Base-by-base conservation (phyloP, 2,329 filamentous ascomycete genomes). In the Xylariaceae sp. region DNA sequence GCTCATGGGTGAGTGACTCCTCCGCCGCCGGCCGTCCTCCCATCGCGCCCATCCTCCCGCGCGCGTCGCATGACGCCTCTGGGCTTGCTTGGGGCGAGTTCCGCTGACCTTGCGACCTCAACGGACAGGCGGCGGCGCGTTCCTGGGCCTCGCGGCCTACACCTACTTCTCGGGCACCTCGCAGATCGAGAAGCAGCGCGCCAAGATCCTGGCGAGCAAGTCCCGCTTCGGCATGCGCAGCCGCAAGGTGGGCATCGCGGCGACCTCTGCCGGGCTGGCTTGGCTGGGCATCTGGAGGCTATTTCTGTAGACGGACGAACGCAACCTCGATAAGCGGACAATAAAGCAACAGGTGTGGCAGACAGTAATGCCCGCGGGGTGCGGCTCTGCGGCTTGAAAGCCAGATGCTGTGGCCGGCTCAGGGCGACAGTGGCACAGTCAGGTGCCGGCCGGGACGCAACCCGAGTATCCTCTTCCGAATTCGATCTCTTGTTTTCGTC, bases 131-230 rank as follows among this genome's bases (percentile, higher is more conserved):
- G 80, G 82, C 51, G 71, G 77, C 24, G 81, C 83, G 1, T 87
- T 92, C 43, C 65, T 86, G 36, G 82, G 81, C 1, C 73, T 90
- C 12, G 84, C 78, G 3, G 77, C 70, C 1, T 92, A 89, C 60
- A 88, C 78, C 57, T 89, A 88, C 60, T 66, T 77, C 40, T 83
- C 81, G 3, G 85, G 85, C 37, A 81, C 79, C 58, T 65, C 67
- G 32, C 83, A 89, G 57, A 72, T 92, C 19, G 70, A 77, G 47
- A 67, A 70, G 47, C 80, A 85, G 55, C 69, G 72, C 40, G 65
- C 68, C n/a, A 59, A 64, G 39, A 85, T 89, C 41, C 60, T 86
- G 38, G 67, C 73, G 52, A 83, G 80, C 61, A 74, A 75, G 29
- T 81, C 80, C 17, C 70, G 76, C 47, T 80, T 88, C 51, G 82